These are phyloP conservation scores for Cytospora piceicola DNA, from an alignment of 2,329 filamentous ascomycete species.

Conservation along the genomic window DNA sequence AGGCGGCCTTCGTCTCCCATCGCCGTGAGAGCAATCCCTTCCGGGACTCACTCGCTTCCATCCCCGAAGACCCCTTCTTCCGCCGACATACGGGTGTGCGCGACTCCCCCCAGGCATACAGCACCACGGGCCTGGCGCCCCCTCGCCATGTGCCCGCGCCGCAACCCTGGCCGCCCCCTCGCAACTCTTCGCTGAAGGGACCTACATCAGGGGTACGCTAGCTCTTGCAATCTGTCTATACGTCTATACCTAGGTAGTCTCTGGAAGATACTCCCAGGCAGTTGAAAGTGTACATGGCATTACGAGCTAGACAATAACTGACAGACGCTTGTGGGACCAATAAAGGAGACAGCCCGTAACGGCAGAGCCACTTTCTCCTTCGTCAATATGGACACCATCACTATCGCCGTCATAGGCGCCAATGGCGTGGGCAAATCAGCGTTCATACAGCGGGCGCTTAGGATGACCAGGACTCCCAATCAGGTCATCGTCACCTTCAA, in stretches of 20 bases:
- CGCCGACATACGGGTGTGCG: slow-evolving; percentile 48
- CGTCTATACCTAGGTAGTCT: not conserved
- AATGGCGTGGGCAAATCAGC: slow-evolving; percentile 70
- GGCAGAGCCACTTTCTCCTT: not conserved
- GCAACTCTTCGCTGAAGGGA: slow-evolving; percentile 54
- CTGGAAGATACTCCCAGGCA: slow-evolving; percentile 16
- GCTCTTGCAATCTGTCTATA: slow-evolving; percentile 3
- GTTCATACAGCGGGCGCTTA: slow-evolving; percentile 67
- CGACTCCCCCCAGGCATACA: slow-evolving; percentile 32
- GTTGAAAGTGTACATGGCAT: slow-evolving; percentile 22
- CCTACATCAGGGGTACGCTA: slow-evolving; percentile 36
- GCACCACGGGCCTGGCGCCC: slow-evolving; percentile 12
- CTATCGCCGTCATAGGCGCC: slow-evolving; percentile 69
- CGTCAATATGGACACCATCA: slow-evolving; percentile 60
- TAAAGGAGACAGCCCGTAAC: slow-evolving; percentile 12
- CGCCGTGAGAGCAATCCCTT: slow-evolving; percentile 36
- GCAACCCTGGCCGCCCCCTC: slow-evolving; percentile 49
- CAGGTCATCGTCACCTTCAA: slow-evolving; percentile 57
- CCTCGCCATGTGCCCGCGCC: slow-evolving; percentile 33
- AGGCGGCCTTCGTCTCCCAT: slow-evolving; percentile 28
- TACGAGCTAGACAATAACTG: slow-evolving; percentile 21
- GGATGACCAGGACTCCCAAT: slow-evolving; percentile 56
- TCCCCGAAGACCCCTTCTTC: slow-evolving; percentile 61
- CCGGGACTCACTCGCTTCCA: slow-evolving; percentile 56
- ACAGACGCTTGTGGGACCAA: slow-evolving; percentile 21